Conservation (phyloP, 2,329 filamentous ascomycete species). For the Thelonectria blattea region DNA sequence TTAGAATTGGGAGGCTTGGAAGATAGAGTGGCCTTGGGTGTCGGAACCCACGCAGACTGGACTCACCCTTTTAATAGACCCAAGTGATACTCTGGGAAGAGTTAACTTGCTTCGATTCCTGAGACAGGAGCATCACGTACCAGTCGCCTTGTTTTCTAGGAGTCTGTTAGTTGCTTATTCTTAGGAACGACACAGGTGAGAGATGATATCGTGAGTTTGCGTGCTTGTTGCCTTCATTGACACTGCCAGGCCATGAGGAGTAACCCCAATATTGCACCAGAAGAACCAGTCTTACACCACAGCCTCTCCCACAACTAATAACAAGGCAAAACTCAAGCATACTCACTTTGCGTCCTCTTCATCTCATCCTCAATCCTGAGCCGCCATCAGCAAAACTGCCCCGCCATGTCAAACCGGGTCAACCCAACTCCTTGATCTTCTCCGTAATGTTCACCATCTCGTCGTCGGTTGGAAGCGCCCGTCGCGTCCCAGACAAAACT, state of each 20-base stretch:
- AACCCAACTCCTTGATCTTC: constrained; percentile 96
- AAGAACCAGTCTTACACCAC: background rate
- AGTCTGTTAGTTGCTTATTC: constrained; percentile 37
- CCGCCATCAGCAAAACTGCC: constrained; percentile 31
- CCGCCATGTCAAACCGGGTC: constrained; percentile 2
- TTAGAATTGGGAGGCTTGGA: constrained; percentile 10
- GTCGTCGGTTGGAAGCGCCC: constrained; percentile 38
- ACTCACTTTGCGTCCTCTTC: constrained; percentile 94
- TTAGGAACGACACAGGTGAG: background rate
- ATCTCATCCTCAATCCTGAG: constrained; percentile 99
- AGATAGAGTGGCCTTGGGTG: background rate
- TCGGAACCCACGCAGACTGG: background rate
- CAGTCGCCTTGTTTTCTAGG: constrained; percentile 97
- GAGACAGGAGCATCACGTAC: constrained; percentile 58
- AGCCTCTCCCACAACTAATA: background rate
- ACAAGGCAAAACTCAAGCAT: background rate
- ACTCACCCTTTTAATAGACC: constrained; percentile 93
- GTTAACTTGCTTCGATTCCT: constrained; percentile 26
- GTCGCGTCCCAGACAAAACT: constrained; percentile 29
- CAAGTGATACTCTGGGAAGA: constrained; percentile 85
- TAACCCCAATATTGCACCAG: background rate
- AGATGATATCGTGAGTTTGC: background rate
- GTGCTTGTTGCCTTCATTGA: background rate
- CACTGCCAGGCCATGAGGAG: background rate
- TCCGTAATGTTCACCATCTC: constrained; percentile 99